phyloP scores from a whole-genome alignment of 805 yeast species.

The Candida succiphila region DNA sequence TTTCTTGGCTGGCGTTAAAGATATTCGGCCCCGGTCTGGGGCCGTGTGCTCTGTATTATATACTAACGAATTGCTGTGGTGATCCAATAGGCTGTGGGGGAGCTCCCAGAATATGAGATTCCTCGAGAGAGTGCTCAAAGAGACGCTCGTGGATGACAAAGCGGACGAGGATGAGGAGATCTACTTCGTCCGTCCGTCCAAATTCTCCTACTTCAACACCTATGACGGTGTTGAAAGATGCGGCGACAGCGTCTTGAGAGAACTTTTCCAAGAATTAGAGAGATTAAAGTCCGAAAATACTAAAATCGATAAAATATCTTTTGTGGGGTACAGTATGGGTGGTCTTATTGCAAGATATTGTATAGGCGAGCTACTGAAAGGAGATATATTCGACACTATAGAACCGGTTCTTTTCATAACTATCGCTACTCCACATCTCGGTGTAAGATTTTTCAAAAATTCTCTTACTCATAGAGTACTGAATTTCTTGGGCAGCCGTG shows the following conservation, averaged over 20 bases:
- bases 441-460: constrained; percentile 39
- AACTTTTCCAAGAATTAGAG: constrained; percentile 39
- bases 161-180: constrained; percentile 25
- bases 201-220: constrained; percentile 64
- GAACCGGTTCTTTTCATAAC: constrained; percentile 57
- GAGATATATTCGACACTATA: constrained; percentile 42
- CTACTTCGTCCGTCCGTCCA: constrained; percentile 39
- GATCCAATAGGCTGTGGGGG: constrained; percentile 26
- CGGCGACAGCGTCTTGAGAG: constrained; percentile 62
- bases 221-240: constrained; percentile 77
- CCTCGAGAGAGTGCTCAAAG: constrained; percentile 30
- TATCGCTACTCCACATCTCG: constrained; percentile 74
- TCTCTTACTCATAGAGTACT: constrained; percentile 23
- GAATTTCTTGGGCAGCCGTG: constrained; percentile 41
- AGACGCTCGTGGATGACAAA: constrained; percentile 16
- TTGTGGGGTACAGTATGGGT: constrained; percentile 85
- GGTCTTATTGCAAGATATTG: constrained; percentile 78
- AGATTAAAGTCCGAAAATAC: constrained; percentile 21
- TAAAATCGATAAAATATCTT: constrained; percentile 45
- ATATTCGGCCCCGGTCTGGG: too few species aligned
- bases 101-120: too few species aligned
- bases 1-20: too few species aligned
- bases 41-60: too few species aligned
- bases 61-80: too few species aligned
- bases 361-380: constrained; percentile 38